A percentile compares a stretch with the other conserved stretches of the same genome.
Conservation (phyloP, 202 grass and related monocot genomes). For the Carex sylvatica region DNA sequence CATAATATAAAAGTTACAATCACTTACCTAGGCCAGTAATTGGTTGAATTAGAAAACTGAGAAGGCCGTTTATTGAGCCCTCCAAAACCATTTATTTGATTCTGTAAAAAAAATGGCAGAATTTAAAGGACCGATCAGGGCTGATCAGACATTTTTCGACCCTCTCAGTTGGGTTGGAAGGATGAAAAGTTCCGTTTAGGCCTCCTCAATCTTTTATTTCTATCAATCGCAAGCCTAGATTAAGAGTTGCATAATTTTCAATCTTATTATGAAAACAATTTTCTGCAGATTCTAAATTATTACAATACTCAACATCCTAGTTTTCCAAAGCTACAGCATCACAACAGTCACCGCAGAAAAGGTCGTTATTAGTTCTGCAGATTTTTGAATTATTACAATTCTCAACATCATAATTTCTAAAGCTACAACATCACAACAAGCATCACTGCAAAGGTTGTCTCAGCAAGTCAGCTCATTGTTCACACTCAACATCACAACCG, state of each 20-base stretch:
- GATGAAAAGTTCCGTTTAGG: background rate
- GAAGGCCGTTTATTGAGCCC: background rate
- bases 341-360: background rate
- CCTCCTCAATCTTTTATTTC: background rate
- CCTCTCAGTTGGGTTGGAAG: background rate
- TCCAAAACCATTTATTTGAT: background rate
- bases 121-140: background rate
- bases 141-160: background rate
- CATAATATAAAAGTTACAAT: background rate
- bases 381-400: slow-evolving; percentile 8
- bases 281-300: background rate
- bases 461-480: background rate
- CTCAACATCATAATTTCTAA: background rate
- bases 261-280: background rate
- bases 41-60: background rate
- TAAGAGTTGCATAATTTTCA: background rate
- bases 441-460: background rate
- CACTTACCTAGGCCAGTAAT: background rate
- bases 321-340: background rate
- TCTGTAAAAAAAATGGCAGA: background rate
- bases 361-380: background rate
- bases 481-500: background rate
- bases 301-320: background rate
- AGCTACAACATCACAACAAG: slow-evolving; percentile 12
- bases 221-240: background rate